Conservation (phyloP, 177 flowering plant species). For the Telopea speciosissima region DNA sequence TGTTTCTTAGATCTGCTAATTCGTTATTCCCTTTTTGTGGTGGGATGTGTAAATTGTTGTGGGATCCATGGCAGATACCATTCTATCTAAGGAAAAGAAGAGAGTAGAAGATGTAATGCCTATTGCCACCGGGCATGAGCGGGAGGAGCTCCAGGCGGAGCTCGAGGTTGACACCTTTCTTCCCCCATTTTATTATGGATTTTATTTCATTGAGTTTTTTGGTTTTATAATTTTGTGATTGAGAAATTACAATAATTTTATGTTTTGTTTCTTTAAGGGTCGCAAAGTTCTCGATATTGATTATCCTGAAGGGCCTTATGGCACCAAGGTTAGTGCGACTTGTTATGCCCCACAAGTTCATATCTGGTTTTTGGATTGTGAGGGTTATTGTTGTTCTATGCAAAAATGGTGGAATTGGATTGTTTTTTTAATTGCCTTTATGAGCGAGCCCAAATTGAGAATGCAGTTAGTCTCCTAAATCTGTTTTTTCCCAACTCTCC, state of each 20-base stretch:
- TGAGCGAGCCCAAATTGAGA: not conserved
- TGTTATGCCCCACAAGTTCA: not conserved
- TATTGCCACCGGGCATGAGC: constrained; percentile 93
- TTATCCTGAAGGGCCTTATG: constrained; percentile 77
- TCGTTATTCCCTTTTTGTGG: not conserved
- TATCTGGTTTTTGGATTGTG: not conserved
- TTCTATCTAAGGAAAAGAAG: constrained; percentile 34
- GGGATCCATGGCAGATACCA: constrained; percentile 18
- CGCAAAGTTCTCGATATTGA: constrained; percentile 45
- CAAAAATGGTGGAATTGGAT: not conserved
- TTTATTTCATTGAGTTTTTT: not conserved
- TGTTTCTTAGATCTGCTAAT: constrained; percentile 2
- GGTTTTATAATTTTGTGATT: not conserved
- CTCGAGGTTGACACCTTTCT: constrained; percentile 15
- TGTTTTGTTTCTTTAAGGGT: constrained; percentile 36
- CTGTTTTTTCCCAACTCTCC: not conserved
- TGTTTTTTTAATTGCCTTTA: not conserved
- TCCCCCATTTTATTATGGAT: not conserved
- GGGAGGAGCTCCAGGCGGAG: constrained; percentile 82
- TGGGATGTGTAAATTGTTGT: not conserved
- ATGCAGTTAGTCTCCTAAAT: not conserved
- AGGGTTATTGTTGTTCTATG: not conserved
- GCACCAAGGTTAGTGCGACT: constrained; percentile 72
- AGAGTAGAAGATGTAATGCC: constrained; percentile 81
- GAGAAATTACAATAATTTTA: not conserved